Evolutionary conservation across 208 protist genomes (phyloP), one percentile per base, ranked within the genome.

Genomic region (Wallacemonas rigidus): DNA sequence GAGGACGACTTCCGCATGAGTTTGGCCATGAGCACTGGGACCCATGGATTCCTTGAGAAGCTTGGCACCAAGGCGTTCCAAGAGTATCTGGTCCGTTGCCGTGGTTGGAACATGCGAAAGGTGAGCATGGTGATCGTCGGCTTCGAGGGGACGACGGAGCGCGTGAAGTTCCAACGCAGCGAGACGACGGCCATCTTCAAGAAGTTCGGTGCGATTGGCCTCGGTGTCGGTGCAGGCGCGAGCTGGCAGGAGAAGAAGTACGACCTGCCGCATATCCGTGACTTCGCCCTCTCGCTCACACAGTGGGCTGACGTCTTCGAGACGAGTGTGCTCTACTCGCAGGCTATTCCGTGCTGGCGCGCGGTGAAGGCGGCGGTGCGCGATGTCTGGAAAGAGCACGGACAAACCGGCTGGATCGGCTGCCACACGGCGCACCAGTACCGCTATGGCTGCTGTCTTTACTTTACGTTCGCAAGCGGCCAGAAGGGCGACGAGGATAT

Each of bases 241-340:
- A 90, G 83, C 75, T 97, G 94, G 94, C 91, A 95, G 77, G 89
- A 95, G 78, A 97, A 96, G 79, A 97, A 97, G 78, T 97, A 97
- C 81, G 94, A 97, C 76, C 82, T 96, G 57, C 94, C 94, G 14
- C 95, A 96, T 80, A 89, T 97, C 51, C 88, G 94, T 14, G 94
- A 97, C 75, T 95, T 97, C 63, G 85, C 87, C 3, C 81, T 97
- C 7, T 83, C 85, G 38, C 80, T 93, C 47, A 85, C 82, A 0
- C 87, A 91, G 72, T 97, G 94, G 92, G 90, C 91, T 12, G 94
- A 97, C 71, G 94, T 97, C 17, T 93, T 97, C 71, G 91, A 97
- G 79, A 97, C 94, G 69, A 95, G 88, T 73, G 90, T 95, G 57
- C 77, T 95, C 14, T 96, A 95, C 70, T 85, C 82, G 1, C 81